Percentiles rank a stretch among this genome's conserved stretches.
phyloP scores from a whole-genome alignment of 192 early-diverging fungal genomes.

The Umbelopsis vinacea region DNA sequence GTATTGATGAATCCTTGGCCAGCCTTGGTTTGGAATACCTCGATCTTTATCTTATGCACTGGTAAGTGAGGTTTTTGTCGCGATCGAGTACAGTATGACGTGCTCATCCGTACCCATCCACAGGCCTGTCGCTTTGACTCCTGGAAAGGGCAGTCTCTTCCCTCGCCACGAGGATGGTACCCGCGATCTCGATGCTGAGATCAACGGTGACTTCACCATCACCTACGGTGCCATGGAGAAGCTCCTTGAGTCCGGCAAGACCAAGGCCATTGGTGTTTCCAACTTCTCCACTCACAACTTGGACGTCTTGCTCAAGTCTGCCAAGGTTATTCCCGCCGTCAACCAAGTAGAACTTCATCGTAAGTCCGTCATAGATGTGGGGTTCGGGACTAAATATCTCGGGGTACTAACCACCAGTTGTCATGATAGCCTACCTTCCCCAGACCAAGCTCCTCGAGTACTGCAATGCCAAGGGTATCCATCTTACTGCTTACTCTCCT shows the following conservation, averaged over 20 bases:
- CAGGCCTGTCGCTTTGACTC: constrained; percentile 40
- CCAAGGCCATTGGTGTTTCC: constrained; percentile 83
- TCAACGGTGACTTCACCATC: constrained; percentile 63
- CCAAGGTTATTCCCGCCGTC: constrained; percentile 76
- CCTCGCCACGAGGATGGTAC: constrained; percentile 38
- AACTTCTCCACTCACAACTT: constrained; percentile 74
- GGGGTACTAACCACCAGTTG: background rate
- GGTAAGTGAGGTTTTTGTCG: constrained; percentile 20
- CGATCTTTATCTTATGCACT: constrained; percentile 72
- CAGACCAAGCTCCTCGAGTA: constrained; percentile 74
- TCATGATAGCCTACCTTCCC: constrained; percentile 32
- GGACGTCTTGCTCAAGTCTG: constrained; percentile 65
- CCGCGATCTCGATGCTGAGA: constrained; percentile 33
- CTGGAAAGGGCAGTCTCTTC: constrained; percentile 31
- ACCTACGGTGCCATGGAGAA: constrained; percentile 88
- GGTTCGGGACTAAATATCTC: background rate
- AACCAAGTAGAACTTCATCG: constrained; percentile 89
- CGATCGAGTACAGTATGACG: background rate
- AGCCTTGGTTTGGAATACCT: constrained; percentile 80
- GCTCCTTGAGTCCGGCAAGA: constrained; percentile 70
- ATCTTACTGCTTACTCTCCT: constrained; percentile 83
- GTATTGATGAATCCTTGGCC: constrained; percentile 64
- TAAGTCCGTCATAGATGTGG: constrained; percentile 37
- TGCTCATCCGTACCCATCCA: background rate
- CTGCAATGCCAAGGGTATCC: constrained; percentile 71